Evolutionary conservation across 208 protist genomes (phyloP).

Genomic region (Leishmania tropica): DNA sequence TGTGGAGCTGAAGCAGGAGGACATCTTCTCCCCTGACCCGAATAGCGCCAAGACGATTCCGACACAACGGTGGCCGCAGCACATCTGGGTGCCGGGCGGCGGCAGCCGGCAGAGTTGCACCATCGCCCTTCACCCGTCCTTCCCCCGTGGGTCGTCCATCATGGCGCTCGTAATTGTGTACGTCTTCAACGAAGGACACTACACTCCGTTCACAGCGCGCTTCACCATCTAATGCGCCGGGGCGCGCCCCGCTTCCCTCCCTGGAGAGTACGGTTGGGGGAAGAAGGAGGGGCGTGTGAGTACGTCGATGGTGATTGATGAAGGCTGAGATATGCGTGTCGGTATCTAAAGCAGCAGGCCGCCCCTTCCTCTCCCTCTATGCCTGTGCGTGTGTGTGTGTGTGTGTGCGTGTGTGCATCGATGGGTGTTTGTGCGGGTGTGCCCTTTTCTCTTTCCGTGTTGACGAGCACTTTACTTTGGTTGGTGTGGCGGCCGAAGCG

Average conservation of each 20-base stretch:
- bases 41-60: constrained; percentile 75
- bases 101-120: constrained; percentile 55
- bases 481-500: not conserved
- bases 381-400: not conserved
- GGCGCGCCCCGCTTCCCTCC: not conserved
- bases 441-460: not conserved
- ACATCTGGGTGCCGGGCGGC: constrained; percentile 63
- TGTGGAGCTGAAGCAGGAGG: constrained; percentile 86
- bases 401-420: not conserved
- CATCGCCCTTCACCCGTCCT: constrained; percentile 86
- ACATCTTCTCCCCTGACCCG: constrained; percentile 74
- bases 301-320: not conserved
- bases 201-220: constrained; percentile 62
- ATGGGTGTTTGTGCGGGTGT: not conserved
- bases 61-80: constrained; percentile 85
- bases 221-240: constrained; percentile 59
- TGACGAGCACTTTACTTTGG: not conserved
- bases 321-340: not conserved
- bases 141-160: constrained; percentile 68
- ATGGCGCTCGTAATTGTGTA: constrained; percentile 82
- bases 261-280: not conserved
- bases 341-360: not conserved
- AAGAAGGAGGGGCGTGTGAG: not conserved
- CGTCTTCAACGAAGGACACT: constrained; percentile 61
- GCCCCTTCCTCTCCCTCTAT: not conserved